Evolutionary conservation across 2,329 filamentous ascomycete genomes (phyloP).

Genomic region (Geosmithia putterillii): DNA sequence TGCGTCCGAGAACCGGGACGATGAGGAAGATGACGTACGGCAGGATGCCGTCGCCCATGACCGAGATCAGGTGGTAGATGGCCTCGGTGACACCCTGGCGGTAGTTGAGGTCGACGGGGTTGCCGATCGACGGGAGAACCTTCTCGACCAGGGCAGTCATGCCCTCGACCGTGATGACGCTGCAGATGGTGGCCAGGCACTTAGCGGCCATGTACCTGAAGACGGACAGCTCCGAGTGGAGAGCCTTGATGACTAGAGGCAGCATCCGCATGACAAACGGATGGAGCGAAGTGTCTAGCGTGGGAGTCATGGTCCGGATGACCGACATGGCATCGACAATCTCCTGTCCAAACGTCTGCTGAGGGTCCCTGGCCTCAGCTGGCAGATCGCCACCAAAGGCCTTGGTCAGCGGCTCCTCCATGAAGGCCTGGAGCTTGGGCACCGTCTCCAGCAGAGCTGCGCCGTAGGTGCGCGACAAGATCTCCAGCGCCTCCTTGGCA

Average conservation of each 20-base stretch:
- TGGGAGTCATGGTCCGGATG: conserved; percentile 86
- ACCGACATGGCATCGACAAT: conserved; percentile 91
- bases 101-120: conserved; percentile 75
- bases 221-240: conserved; percentile 81
- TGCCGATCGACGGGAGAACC: conserved; percentile 83
- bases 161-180: conserved; percentile 84
- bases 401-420: conserved; percentile 66
- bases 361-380: conserved; percentile 58
- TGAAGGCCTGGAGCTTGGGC: conserved; percentile 67
- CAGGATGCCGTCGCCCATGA: conserved; percentile 93
- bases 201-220: conserved; percentile 96
- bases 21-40: conserved; percentile 99
- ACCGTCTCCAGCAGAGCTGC: conserved; percentile 67
- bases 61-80: conserved; percentile 92
- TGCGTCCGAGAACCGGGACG: conserved; percentile 87
- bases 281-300: conserved; percentile 62
- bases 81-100: conserved; percentile 91
- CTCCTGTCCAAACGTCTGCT: conserved; percentile 72
- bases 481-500: conserved; percentile 87
- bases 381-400: conserved; percentile 62
- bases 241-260: conserved; percentile 73
- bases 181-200: conserved; percentile 94
- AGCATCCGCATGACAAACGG: conserved; percentile 73
- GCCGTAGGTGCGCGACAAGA: conserved; percentile 71
- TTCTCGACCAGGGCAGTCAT: conserved; percentile 95